Evolutionary conservation across 2,329 filamentous ascomycete species (phyloP).

Genomic region (Diaporthe sp.): DNA sequence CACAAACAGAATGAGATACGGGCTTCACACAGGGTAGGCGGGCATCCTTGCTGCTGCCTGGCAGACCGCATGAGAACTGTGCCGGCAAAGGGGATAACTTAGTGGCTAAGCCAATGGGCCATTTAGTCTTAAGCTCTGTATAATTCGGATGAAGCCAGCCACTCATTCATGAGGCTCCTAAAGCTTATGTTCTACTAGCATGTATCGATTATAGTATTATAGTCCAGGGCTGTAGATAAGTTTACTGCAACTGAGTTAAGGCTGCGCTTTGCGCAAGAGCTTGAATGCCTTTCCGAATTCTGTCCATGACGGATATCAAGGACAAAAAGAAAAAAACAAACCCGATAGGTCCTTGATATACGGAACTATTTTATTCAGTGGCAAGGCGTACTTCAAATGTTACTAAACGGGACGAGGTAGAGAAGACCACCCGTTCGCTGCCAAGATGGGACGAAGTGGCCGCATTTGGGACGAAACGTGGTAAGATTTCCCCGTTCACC

Average conservation of each 20-base stretch:
- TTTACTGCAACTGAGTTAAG: background rate
- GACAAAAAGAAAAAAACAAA: background rate
- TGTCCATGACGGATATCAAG: background rate
- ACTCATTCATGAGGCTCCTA: too few species aligned
- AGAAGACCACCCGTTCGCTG: slow-evolving; percentile 1
- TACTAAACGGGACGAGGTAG: background rate
- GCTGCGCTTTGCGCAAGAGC: background rate
- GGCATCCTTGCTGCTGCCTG: too few species aligned
- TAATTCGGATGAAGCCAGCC: too few species aligned
- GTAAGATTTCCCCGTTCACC: background rate
- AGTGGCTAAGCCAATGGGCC: too few species aligned
- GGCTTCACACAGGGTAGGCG: too few species aligned
- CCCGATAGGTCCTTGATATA: background rate
- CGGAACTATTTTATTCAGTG: background rate
- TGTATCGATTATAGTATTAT: too few species aligned
- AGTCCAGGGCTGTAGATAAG: too few species aligned
- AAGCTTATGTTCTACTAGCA: too few species aligned
- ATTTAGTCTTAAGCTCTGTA: too few species aligned
- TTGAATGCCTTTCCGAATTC: background rate
- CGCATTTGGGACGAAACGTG: background rate
- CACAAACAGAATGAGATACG: too few species aligned
- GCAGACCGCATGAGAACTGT: too few species aligned
- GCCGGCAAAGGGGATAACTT: too few species aligned
- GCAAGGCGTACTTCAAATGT: background rate
- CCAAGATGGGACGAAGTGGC: background rate